Conservation (phyloP, 164 flowering plant genomes). For the Magnolia officinalis region DNA sequence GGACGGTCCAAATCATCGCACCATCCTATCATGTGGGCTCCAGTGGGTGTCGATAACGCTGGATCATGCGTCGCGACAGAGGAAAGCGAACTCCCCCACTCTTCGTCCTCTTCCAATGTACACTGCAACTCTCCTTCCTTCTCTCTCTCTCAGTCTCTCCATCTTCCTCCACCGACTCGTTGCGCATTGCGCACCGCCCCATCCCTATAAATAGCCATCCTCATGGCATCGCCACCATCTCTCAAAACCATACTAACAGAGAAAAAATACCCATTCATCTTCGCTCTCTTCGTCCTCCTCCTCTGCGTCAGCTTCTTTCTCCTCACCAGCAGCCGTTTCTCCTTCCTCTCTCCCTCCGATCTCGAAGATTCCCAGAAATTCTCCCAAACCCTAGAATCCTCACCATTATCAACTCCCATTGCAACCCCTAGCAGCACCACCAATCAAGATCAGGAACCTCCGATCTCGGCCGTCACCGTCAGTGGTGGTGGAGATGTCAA, state of each 20-base stretch:
- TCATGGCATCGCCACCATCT: background rate
- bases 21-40: no score
- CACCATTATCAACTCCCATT: background rate
- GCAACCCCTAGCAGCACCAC: background rate
- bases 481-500: background rate
- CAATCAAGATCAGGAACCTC: background rate
- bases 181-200: no score
- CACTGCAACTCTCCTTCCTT: no score
- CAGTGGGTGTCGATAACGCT: no score
- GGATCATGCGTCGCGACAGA: no score
- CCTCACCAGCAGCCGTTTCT: conserved; percentile 33
- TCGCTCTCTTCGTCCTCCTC: conserved; percentile 43
- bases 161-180: no score
- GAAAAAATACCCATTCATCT: conserved; percentile 54
- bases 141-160: conserved; percentile 6
- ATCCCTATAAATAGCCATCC: background rate
- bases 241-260: conserved; percentile 36
- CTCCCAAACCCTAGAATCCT: background rate
- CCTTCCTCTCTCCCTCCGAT: conserved; percentile 22
- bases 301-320: conserved; percentile 39
- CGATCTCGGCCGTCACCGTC: background rate
- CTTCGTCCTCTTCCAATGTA: background rate
- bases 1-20: no score
- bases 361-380: conserved; percentile 15
- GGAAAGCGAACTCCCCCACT: background rate